Evolutionary conservation across 495 filamentous ascomycete genomes (phyloP).

Genomic region (Rhizodiscina lignyota): DNA sequence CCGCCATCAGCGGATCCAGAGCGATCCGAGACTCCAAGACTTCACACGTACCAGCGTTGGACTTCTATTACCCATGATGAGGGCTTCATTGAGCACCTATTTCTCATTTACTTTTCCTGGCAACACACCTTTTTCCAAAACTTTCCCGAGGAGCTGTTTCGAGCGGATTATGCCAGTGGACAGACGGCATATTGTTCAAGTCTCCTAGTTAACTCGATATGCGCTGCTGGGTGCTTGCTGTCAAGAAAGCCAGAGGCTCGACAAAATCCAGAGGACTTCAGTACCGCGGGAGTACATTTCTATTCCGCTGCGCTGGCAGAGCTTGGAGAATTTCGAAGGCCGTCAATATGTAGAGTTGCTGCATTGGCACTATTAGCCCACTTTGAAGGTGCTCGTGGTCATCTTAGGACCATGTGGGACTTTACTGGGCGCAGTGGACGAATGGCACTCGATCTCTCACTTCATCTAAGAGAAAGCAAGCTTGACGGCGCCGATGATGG

Average conservation of each 20-base stretch:
- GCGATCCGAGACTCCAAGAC: not conserved
- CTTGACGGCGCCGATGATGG: no score
- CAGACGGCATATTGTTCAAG: conserved; percentile 29
- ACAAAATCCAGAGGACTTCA: conserved; percentile 1
- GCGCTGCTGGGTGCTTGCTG: conserved; percentile 23
- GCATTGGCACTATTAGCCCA: conserved; percentile 7
- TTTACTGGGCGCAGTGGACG: conserved; percentile 5
- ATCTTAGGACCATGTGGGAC: conserved; percentile 6
- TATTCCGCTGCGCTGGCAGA: conserved; percentile 6
- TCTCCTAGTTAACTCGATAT: conserved; percentile 36
- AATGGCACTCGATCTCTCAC: conserved; percentile 7
- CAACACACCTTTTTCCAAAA: conserved; percentile 33
- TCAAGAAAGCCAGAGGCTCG: conserved; percentile 1
- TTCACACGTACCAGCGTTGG: conserved; percentile 22
- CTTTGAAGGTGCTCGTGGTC: conserved; percentile 6
- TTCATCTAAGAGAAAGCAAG: conserved; percentile 5
- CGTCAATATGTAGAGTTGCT: no score
- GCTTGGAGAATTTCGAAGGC: no score
- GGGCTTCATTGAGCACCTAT: conserved; percentile 34
- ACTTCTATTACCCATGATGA: conserved; percentile 31
- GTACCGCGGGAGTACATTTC: conserved; percentile 5
- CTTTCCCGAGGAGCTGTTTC: conserved; percentile 31
- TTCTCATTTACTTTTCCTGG: conserved; percentile 39
- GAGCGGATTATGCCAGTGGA: conserved; percentile 26
- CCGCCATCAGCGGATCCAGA: not conserved